These are phyloP conservation scores for Musa schizocarpa DNA, from an alignment of 176 grass and related monocot genomes.

Conservation along the genomic window DNA sequence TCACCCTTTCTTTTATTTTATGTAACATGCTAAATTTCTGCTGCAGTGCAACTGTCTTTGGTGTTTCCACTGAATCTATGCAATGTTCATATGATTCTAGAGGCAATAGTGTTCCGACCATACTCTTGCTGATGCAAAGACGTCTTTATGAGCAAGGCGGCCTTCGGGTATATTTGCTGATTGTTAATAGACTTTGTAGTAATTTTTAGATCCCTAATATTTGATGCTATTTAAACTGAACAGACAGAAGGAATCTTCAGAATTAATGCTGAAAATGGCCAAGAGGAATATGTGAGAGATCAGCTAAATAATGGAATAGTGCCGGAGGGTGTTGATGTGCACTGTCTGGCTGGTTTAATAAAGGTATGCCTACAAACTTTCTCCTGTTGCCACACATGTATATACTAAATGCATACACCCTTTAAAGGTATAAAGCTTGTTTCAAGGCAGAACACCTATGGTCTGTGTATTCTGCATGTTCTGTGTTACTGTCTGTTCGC, in stretches of 20 bases:
- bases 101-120: conserved; percentile 74
- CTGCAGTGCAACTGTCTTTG: conserved; percentile 63
- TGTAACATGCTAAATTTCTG: conserved; percentile 12
- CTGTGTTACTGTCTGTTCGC: not conserved
- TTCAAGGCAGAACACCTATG: too few species aligned
- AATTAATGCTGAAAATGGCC: conserved; percentile 73
- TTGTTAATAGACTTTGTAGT: not conserved
- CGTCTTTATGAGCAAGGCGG: conserved; percentile 61
- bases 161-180: conserved; percentile 32
- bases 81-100: conserved; percentile 75
- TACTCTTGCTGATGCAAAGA: conserved; percentile 76
- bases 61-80: conserved; percentile 73
- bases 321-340: conserved; percentile 62
- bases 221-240: conserved; percentile 15
- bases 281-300: conserved; percentile 68
- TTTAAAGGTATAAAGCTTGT: too few species aligned
- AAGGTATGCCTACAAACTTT: conserved; percentile 39
- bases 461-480: not conserved
- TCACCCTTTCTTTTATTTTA: not conserved
- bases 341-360: conserved; percentile 67
- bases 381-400: too few species aligned
- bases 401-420: too few species aligned
- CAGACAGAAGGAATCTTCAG: conserved; percentile 84
- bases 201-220: not conserved
- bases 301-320: conserved; percentile 65